These are phyloP conservation scores for Saccharomycopsis sp. DNA, from an alignment of 805 yeast genomes.

Conservation along the genomic window DNA sequence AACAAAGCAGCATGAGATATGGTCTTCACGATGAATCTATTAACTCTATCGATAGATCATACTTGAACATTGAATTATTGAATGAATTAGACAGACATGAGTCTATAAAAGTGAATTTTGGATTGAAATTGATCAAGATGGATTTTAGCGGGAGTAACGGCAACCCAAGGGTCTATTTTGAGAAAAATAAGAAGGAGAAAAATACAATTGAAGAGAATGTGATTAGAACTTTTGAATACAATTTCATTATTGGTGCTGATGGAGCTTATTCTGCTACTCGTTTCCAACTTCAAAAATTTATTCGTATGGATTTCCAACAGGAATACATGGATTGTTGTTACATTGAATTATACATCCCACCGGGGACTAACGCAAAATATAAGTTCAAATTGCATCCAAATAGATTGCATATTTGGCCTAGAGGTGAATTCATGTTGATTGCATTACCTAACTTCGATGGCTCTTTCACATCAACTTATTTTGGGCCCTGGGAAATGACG, in stretches of 20 bases:
- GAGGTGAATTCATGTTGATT: constrained; percentile 79
- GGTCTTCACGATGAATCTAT: constrained; percentile 68
- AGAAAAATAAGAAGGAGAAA: constrained; percentile 9
- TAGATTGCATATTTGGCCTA: constrained; percentile 90
- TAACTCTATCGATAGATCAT: constrained; percentile 75
- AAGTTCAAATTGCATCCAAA: constrained; percentile 56
- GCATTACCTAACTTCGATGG: constrained; percentile 83
- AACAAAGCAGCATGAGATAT: constrained; percentile 61
- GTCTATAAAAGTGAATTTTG: constrained; percentile 43
- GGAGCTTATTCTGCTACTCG: constrained; percentile 78
- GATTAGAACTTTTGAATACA: constrained; percentile 30
- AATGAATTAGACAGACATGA: constrained; percentile 51
- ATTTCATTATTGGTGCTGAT: constrained; percentile 75
- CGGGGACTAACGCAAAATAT: constrained; percentile 30
- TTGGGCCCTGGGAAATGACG: constrained; percentile 69
- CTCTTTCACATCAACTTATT: constrained; percentile 83
- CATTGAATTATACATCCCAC: constrained; percentile 71
- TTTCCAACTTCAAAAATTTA: constrained; percentile 54
- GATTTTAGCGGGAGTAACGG: constrained; percentile 26
- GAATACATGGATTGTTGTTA: constrained; percentile 81
- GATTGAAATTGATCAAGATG: constrained; percentile 46
- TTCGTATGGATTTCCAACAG: constrained; percentile 65
- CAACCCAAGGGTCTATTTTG: constrained; percentile 23
- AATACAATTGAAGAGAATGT: constrained; percentile 23
- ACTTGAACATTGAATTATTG: constrained; percentile 57